Evolutionary conservation across 2,329 filamentous ascomycete genomes (phyloP).

Genomic region (Orbilia oligospora): DNA sequence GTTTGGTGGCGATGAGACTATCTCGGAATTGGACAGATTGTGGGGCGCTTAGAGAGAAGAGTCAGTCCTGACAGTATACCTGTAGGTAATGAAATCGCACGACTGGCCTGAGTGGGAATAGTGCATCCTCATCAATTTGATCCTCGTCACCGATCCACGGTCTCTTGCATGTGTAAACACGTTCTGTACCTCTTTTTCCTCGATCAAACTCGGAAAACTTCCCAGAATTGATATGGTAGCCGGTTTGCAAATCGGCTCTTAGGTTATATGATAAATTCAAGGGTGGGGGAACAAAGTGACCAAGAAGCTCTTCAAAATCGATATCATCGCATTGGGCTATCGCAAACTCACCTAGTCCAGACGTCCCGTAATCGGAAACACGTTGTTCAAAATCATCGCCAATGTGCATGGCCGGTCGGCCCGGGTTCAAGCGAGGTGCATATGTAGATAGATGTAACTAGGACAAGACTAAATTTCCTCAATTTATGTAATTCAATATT

Average conservation of each 20-base stretch:
- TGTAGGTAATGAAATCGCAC: conserved; percentile 9
- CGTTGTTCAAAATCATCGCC: background rate
- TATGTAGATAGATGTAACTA: conserved; percentile 5
- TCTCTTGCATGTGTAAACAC: conserved; percentile 1
- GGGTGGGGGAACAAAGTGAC: too few species aligned
- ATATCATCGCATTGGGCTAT: too few species aligned
- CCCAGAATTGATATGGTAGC: background rate
- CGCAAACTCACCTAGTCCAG: background rate
- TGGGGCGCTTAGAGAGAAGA: conserved; percentile 4
- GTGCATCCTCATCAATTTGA: background rate
- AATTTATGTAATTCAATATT: too few species aligned
- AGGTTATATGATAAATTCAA: too few species aligned
- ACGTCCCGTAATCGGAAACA: background rate
- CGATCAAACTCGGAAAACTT: background rate
- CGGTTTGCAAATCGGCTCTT: too few species aligned
- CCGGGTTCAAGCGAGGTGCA: background rate
- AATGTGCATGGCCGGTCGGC: background rate
- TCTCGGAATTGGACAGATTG: conserved; percentile 1
- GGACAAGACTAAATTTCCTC: background rate
- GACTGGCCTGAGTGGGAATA: conserved; percentile 26
- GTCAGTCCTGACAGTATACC: conserved; percentile 14
- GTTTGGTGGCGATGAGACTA: conserved; percentile 9
- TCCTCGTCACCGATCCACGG: conserved; percentile 8
- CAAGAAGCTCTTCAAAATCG: too few species aligned
- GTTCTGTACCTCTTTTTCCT: conserved; percentile 4